Evolutionary conservation across 306 rosid species (phyloP), one percentile per base, ranked within the genome.

Genomic region (Medicago lupulina): DNA sequence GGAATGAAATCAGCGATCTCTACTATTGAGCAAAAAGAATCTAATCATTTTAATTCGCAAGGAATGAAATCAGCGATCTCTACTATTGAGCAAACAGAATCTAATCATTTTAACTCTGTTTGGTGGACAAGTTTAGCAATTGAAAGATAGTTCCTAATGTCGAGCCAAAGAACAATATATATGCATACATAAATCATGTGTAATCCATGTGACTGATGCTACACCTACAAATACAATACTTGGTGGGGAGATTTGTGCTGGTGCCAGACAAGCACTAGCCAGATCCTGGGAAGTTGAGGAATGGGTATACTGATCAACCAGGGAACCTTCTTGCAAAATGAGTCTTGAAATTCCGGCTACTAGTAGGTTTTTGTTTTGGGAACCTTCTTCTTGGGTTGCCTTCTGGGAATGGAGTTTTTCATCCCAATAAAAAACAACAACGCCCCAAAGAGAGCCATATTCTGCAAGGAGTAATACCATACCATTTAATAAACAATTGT

Each of bases 391-490:
- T 83, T 91, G 61, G 74, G 70, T 40, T 78, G 89, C 81, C 80
- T 86, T 78, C 76, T 86, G 13, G 88, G 87, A 71, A 75, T 81
- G 15, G 86, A 80, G 79, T 73, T 85, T 85, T 88, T 92, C 97
- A 88, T 89, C 71, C 88, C 95, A 67, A 85, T 59, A 61, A 92
- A 92, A 76, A 86, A 85, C 83, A 89, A 71, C 74, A 92, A 70
- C 28, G 94, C 91, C 44, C 97, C 92, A 5, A 76, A 80, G 62
- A 89, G 88, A 43, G 89, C 89, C 89, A 85, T 67, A 64, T 89
- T 83, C 91, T 91, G 92, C 86, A 78, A 80, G 55, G 25, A 63
- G 75, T 28, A 58, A 70, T 46, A 39, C 28, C 49, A 76, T 49
- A 28, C 17, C 41, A 76, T 47, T 80, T 58, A 13, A 71, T 71